Base-by-base conservation (phyloP, 106 monocot species). In the Gastrodia elata region DNA sequence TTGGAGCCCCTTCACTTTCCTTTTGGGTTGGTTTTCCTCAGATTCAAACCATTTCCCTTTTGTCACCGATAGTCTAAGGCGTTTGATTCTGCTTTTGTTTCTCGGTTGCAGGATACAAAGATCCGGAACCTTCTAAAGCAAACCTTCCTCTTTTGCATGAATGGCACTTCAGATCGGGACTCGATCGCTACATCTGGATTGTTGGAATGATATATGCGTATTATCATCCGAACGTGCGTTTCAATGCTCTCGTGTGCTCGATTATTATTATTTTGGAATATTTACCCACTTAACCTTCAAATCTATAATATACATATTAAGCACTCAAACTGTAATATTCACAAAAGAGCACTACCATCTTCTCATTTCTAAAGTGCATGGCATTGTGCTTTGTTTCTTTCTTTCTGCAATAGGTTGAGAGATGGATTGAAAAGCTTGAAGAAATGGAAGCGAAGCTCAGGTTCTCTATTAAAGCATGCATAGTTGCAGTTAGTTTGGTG, bases 131-230 rank as follows among this genome's bases (percentile, higher is more conserved):
- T 64, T 80, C 91, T 43, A 95, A 91, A 77, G 79, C 89, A 80
- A 82, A 89, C 52, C 65, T 83, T 36, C 77, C 79, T 46, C 80
- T 89, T 25, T 81, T 95, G 82, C 94, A 95, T 82, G 94, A 95
- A 75, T 95, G 94, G 91, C 87, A 95, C 68, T 95, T 95, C 75
- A 87, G 91, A 85, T 95, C 94, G 36, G 91, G 94, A 27, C 91
- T 95, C 75, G 94, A 95, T 82, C 87, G 94, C 36, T 91, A 95
- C 68, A 91, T 95, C 52, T 95, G 94, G 94, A 95, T 95, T 37
- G 68, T 95, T 68, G 94, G 94, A 81, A 95, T 95, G 94, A 87
- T 95, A 69, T 91, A 91, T 80, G 94, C 94, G 57, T 91, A 95
- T 42, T 95, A 78, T 55, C 94, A 95, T 64, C 94, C 94, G 35